Conservation (phyloP, 257 asterid species). For the Nicotiana tabacum region DNA sequence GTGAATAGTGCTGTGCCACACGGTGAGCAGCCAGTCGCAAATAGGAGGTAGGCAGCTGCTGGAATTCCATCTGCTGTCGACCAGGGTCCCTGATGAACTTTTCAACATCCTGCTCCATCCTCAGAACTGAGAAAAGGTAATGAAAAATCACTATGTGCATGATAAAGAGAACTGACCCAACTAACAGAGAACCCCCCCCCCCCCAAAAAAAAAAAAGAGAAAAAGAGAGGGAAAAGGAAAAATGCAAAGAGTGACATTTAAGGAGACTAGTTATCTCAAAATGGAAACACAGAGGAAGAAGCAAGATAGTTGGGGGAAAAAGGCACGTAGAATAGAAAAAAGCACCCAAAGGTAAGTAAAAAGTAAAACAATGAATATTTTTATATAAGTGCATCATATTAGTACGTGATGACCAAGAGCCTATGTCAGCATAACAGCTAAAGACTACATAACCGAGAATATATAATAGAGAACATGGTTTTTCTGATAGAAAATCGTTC, state of each 20-base stretch:
- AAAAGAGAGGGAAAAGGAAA: neutral
- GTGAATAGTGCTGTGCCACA: constrained; percentile 95
- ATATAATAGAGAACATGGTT: neutral
- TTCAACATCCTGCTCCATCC: constrained; percentile 97
- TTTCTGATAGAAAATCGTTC: neutral
- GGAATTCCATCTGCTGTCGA: constrained; percentile 92
- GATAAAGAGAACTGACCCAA: neutral
- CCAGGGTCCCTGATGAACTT: constrained; percentile 80
- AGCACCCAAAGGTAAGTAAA: neutral
- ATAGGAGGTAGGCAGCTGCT: constrained; percentile 94
- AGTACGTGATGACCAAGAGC: neutral
- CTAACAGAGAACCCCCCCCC: neutral
- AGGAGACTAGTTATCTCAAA: neutral
- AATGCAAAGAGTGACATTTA: neutral
- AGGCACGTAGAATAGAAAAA: neutral
- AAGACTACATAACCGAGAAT: neutral
- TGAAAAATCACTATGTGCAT: neutral
- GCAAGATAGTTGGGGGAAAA: neutral
- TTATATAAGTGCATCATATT: neutral
- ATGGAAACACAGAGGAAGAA: neutral
- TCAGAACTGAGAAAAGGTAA: constrained; percentile 49
- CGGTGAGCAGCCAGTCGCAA: constrained; percentile 99
- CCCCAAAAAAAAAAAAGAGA: neutral
- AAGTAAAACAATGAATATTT: neutral
- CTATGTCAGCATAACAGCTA: neutral